phyloP scores from a whole-genome alignment of 2,329 filamentous ascomycete species.

The Xylaria sp. region DNA sequence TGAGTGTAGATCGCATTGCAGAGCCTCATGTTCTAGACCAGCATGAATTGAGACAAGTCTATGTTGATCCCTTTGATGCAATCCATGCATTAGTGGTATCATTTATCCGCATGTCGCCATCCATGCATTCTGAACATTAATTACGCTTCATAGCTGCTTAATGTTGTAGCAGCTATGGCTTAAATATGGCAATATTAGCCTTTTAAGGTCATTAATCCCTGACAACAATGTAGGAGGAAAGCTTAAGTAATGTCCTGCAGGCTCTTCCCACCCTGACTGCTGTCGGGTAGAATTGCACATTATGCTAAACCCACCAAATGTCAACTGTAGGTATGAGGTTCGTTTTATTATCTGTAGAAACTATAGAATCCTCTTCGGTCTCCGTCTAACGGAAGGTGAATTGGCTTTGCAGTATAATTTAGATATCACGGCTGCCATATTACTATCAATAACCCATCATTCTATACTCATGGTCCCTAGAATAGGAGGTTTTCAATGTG shows the following conservation, averaged over 20 bases:
- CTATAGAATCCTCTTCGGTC: too few species aligned
- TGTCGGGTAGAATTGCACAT: background rate
- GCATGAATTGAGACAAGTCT: constrained; percentile 9
- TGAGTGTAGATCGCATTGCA: constrained; percentile 2
- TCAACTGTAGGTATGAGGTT: background rate
- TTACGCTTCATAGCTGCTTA: background rate
- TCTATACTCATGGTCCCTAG: background rate
- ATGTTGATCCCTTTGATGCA: constrained; percentile 21
- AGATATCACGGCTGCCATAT: background rate
- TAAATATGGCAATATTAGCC: background rate
- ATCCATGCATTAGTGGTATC: constrained; percentile 12
- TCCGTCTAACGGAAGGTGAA: background rate
- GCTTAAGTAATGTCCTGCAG: background rate
- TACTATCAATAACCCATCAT: background rate
- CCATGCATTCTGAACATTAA: constrained; percentile 13
- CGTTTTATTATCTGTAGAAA: background rate
- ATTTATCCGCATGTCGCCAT: constrained; percentile 3
- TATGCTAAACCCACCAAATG: background rate
- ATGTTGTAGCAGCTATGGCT: background rate
- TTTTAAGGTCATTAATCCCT: background rate
- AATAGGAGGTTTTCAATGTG: background rate
- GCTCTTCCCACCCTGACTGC: background rate
- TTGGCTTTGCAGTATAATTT: background rate
- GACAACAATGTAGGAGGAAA: background rate
- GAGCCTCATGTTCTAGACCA: constrained; percentile 32